Percentiles rank a stretch among this genome's conserved stretches.
Conservation (phyloP, 495 filamentous ascomycete species). For the Annulohypoxylon moriforme region DNA sequence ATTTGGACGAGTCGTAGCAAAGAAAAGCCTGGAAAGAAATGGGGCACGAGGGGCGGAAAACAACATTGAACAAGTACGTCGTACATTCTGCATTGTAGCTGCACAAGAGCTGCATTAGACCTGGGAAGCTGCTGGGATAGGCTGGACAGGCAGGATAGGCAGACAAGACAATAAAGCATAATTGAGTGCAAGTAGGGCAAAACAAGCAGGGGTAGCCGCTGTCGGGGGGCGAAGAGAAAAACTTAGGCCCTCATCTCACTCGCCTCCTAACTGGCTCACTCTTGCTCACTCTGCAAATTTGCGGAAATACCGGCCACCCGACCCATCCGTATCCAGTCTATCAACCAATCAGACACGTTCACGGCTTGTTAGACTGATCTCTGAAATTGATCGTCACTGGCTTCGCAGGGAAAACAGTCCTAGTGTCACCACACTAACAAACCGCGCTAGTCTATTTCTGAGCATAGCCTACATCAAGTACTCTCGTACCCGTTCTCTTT, state of each 20-base stretch:
- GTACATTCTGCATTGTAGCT: conserved; percentile 1
- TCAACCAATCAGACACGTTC: conserved; percentile 23
- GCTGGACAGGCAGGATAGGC: not conserved
- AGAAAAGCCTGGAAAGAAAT: conserved; percentile 39
- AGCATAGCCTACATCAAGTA: conserved; percentile 35
- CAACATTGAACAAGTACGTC: conserved; percentile 4
- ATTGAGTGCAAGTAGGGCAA: conserved; percentile 17
- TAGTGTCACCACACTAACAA: conserved; percentile 44
- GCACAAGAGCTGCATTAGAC: not conserved
- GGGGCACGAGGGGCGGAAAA: conserved; percentile 39
- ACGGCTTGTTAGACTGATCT: conserved; percentile 40
- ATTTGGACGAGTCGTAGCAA: conserved; percentile 18
- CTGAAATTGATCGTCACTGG: conserved; percentile 46
- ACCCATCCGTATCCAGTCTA: conserved; percentile 43
- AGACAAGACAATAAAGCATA: conserved; percentile 10
- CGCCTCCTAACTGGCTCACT: conserved; percentile 1
- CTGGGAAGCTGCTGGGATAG: not conserved
- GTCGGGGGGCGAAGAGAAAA: conserved; percentile 33
- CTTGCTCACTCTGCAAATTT: conserved; percentile 43
- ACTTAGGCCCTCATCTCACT: not conserved
- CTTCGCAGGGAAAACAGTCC: conserved; percentile 46
- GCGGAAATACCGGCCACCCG: conserved; percentile 51
- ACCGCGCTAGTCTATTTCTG: conserved; percentile 30
- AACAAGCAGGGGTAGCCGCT: conserved; percentile 35
- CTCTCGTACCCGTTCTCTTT: conserved; percentile 12